Evolutionary conservation across 768 basidiomycete genomes (phyloP).

Genomic region (Cystobasidium tubakii): DNA sequence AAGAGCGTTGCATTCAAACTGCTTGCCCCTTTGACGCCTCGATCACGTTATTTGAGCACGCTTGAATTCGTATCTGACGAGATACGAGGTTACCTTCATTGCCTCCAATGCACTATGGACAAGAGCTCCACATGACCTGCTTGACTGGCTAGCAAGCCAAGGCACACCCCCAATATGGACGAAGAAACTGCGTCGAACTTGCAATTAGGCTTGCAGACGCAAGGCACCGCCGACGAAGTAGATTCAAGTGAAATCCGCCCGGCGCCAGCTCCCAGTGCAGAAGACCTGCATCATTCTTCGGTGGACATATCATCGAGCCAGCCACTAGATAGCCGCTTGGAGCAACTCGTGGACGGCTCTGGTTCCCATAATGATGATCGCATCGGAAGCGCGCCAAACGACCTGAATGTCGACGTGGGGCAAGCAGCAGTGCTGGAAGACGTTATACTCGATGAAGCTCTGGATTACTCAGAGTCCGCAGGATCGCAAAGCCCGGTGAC

Average conservation of each 20-base stretch:
- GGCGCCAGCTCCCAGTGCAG: neutral
- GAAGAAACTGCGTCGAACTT: neutral
- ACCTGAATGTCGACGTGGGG: neutral
- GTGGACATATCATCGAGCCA: neutral
- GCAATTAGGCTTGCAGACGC: neutral
- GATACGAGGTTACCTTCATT: no score
- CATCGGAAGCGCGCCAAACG: neutral
- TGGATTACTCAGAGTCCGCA: neutral
- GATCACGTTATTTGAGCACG: no score
- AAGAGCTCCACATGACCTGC: neutral
- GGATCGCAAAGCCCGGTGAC: conserved; percentile 3
- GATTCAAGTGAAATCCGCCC: neutral
- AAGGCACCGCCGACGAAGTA: neutral
- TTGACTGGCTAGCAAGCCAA: neutral
- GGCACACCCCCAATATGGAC: neutral
- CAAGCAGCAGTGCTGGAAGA: neutral
- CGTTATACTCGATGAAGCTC: neutral
- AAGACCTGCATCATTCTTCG: neutral
- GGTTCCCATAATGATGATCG: neutral
- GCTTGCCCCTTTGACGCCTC: no score
- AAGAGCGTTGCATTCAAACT: no score
- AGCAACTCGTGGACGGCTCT: neutral
- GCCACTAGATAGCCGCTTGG: neutral
- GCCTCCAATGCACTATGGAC: no score
- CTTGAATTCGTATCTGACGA: no score